Base-by-base conservation (phyloP, 2,329 filamentous ascomycete genomes). In the Claviceps purpurea region DNA sequence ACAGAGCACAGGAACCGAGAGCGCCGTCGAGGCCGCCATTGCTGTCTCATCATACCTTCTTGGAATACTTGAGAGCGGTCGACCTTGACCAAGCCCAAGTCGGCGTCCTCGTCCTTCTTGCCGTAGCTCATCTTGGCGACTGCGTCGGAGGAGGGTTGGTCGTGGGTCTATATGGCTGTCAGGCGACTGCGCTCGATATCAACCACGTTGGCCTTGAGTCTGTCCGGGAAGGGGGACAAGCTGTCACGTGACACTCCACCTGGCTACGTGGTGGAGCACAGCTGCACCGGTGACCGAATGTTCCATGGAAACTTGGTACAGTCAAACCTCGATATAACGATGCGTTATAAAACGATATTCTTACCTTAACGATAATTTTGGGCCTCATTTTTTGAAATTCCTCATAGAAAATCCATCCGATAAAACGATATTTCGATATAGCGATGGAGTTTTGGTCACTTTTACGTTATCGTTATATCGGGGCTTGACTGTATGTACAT, bases 21-120 rank as follows among this genome's bases (percentile, higher is more conserved):
- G 30, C 30, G 30, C 30, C 30, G 4, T 26, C 14, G 42, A 50
- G 14, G 18, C n/a, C n/a, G 43, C 8, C 48, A 50, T 51, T 51
- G 51, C 22, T 49, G 16, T 38, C 22, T 40, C 11, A 22, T 39
- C 75, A 66, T 72, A 96, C 93, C 93, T 85, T 98, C 93, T 76
- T 97, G 93, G 71, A 97, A 97, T 59, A 98, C 93, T 63, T 91
- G 89, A 53, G 91, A 96, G 65, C 94, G 85, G 75, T 98, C 93
- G 64, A 97, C 89, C 79, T 91, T 95, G 77, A 97, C 86, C 75
- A 97, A 80, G 67, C 87, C 85, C 68, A 85, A 81, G 68, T 96
- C 91, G 67, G 85, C 88, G 76, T 98, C 93, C 79, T 97, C 93
- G 72, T 98, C 91, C 78, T 95, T 97, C 77, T 98, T 98, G 77